Conservation (phyloP, 2,329 filamentous ascomycete genomes). For the Fusarium gaditjirri region DNA sequence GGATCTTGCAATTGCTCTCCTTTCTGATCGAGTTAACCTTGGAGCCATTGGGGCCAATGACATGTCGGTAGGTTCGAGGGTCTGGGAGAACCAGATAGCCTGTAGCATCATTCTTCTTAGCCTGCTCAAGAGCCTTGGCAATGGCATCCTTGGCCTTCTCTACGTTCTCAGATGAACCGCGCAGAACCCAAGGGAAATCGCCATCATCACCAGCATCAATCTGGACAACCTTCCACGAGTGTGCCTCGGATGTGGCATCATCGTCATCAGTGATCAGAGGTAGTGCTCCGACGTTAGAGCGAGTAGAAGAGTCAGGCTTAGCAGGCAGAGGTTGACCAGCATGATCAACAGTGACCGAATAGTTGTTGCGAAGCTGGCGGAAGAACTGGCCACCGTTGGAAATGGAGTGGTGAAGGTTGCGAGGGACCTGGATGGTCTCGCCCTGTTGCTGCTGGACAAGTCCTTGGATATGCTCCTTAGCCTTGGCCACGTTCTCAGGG, state of each 20-base stretch:
- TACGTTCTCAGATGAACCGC: slow-evolving; percentile 80
- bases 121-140: slow-evolving; percentile 76
- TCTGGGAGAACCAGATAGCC: slow-evolving; percentile 93
- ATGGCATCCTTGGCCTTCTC: slow-evolving; percentile 83
- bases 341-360: slow-evolving; percentile 92
- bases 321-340: slow-evolving; percentile 80
- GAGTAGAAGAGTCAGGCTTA: slow-evolving; percentile 68
- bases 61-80: slow-evolving; percentile 86
- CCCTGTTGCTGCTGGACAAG: slow-evolving; percentile 88
- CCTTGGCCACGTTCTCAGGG: slow-evolving; percentile 81
- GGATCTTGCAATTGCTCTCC: slow-evolving; percentile 92
- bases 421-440: slow-evolving; percentile 86
- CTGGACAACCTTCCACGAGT: slow-evolving; percentile 88
- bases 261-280: slow-evolving; percentile 95
- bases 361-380: slow-evolving; percentile 85
- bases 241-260: slow-evolving; percentile 69
- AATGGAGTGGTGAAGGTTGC: slow-evolving; percentile 83
- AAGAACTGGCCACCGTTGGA: slow-evolving; percentile 94
- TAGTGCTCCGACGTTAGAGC: slow-evolving; percentile 70
- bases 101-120: slow-evolving; percentile 74
- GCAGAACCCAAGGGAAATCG: slow-evolving; percentile 90
- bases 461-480: slow-evolving; percentile 83
- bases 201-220: slow-evolving; percentile 68
- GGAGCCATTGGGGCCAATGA: slow-evolving; percentile 88
- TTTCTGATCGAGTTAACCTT: slow-evolving; percentile 94